Percentiles rank a stretch among this genome's conserved stretches.
Evolutionary conservation across 495 filamentous ascomycete species (phyloP).

Genomic region (Hypoxylon trugodes): DNA sequence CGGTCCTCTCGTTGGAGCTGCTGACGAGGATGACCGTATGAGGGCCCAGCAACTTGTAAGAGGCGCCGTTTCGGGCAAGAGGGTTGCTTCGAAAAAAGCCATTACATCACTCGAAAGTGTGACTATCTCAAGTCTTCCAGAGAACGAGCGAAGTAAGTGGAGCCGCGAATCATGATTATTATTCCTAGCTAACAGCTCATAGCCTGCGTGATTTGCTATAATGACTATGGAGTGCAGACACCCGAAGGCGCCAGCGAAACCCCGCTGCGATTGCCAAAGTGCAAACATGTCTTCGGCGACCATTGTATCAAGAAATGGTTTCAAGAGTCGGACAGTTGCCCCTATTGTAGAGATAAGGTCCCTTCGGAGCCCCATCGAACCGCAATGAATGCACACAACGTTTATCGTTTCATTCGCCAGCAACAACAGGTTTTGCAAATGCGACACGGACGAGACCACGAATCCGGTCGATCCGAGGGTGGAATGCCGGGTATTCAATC

Average conservation of each 20-base stretch:
- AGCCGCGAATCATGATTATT: background rate
- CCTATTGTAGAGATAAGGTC: slow-evolving; percentile 65
- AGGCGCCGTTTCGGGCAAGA: slow-evolving; percentile 51
- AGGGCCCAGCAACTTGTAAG: slow-evolving; percentile 49
- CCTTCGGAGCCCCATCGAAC: slow-evolving; percentile 53
- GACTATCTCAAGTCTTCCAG: slow-evolving; percentile 50
- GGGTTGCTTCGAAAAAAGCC: slow-evolving; percentile 56
- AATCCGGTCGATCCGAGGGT: too few species aligned
- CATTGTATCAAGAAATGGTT: slow-evolving; percentile 70
- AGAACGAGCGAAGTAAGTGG: slow-evolving; percentile 59
- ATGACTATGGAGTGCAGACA: slow-evolving; percentile 59
- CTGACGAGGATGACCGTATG: slow-evolving; percentile 42
- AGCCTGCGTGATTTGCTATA: slow-evolving; percentile 68
- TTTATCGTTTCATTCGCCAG: slow-evolving; percentile 40
- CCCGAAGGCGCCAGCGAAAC: slow-evolving; percentile 61
- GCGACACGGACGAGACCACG: slow-evolving; percentile 9
- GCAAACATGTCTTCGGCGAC: slow-evolving; percentile 67
- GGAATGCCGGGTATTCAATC: too few species aligned
- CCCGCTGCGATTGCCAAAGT: slow-evolving; percentile 61
- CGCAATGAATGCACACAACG: slow-evolving; percentile 22
- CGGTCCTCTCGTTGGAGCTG: slow-evolving; percentile 6
- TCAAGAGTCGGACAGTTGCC: slow-evolving; percentile 65
- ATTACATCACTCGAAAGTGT: slow-evolving; percentile 57
- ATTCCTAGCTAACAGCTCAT: slow-evolving; percentile 15
- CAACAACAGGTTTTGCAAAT: slow-evolving; percentile 29